phyloP scores from a whole-genome alignment of 192 early-diverging fungal species.

The Entomortierella chlamydospora region DNA sequence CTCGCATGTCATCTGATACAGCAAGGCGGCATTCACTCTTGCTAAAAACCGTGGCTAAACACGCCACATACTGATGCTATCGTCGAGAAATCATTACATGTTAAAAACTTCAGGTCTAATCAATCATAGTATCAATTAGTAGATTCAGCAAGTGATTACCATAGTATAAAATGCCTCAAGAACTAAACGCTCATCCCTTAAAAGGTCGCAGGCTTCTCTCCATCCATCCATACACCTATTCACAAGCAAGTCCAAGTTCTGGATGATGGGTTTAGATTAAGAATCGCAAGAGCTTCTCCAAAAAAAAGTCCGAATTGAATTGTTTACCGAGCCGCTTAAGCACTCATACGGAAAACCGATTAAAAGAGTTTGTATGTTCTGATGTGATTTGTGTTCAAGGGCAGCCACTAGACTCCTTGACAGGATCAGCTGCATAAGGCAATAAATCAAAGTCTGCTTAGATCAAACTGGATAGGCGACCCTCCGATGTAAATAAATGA shows the following conservation, averaged over 20 bases:
- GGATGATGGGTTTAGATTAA: not conserved
- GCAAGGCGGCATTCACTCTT: not conserved
- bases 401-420: not conserved
- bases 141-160: conserved; percentile 9
- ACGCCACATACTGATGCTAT: conserved; percentile 33
- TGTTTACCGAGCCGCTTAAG: conserved; percentile 15
- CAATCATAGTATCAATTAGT: too few species aligned
- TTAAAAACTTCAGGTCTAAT: not conserved
- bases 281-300: not conserved
- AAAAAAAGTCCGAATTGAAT: too few species aligned
- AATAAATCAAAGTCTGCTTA: not conserved
- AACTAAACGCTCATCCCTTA: conserved; percentile 21
- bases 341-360: conserved; percentile 26
- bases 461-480: not conserved
- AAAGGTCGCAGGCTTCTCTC: conserved; percentile 15
- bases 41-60: conserved; percentile 7
- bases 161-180: conserved; percentile 39
- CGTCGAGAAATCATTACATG: not conserved
- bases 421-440: not conserved
- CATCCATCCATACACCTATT: conserved; percentile 21
- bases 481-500: not conserved
- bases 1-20: not conserved
- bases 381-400: not conserved
- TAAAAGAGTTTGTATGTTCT: conserved; percentile 5
- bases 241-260: conserved; percentile 21